Conservation (phyloP, 805 yeast genomes). For the Komagataella pseudopastoris region DNA sequence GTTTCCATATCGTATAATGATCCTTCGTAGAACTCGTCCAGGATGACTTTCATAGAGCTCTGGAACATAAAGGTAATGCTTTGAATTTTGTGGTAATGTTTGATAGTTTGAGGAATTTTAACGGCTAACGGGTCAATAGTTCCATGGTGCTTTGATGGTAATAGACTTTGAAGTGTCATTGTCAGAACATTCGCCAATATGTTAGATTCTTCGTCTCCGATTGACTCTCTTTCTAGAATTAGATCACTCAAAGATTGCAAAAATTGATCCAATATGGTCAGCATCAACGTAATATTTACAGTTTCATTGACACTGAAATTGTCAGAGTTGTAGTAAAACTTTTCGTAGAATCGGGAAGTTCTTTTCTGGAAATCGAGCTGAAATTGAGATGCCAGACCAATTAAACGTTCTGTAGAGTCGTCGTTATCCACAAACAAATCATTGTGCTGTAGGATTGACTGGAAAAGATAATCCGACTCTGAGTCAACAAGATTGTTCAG, state of each 20-base stretch:
- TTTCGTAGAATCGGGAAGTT: slow-evolving; percentile 6
- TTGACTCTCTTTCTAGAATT: slow-evolving; percentile 11
- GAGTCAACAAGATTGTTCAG: not conserved
- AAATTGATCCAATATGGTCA: slow-evolving; percentile 7
- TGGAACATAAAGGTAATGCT: slow-evolving; percentile 14
- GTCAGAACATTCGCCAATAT: slow-evolving; percentile 8
- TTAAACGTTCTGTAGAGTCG: slow-evolving; percentile 3
- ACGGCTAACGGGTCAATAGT: not conserved
- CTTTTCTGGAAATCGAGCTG: slow-evolving; percentile 4
- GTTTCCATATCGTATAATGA: slow-evolving; percentile 35
- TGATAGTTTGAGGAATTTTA: not conserved
- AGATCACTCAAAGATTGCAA: slow-evolving; percentile 8
- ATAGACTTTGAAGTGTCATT: not conserved
- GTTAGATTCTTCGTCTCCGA: slow-evolving; percentile 19
- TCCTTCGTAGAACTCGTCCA: slow-evolving; percentile 37
- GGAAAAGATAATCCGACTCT: not conserved
- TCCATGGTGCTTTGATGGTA: not conserved
- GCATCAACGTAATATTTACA: slow-evolving; percentile 8
- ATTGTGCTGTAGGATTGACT: not conserved
- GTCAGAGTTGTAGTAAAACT: slow-evolving; percentile 5
- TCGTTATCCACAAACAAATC: slow-evolving; percentile 9
- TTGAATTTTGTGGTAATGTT: slow-evolving; percentile 12
- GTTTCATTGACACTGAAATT: slow-evolving; percentile 8
- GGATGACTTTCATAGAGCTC: slow-evolving; percentile 28
- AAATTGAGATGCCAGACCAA: slow-evolving; percentile 3